A percentile compares a stretch with the other conserved stretches of the same genome.
Evolutionary conservation across 208 protist genomes (phyloP).

Genomic region (Lotmaria passim): DNA sequence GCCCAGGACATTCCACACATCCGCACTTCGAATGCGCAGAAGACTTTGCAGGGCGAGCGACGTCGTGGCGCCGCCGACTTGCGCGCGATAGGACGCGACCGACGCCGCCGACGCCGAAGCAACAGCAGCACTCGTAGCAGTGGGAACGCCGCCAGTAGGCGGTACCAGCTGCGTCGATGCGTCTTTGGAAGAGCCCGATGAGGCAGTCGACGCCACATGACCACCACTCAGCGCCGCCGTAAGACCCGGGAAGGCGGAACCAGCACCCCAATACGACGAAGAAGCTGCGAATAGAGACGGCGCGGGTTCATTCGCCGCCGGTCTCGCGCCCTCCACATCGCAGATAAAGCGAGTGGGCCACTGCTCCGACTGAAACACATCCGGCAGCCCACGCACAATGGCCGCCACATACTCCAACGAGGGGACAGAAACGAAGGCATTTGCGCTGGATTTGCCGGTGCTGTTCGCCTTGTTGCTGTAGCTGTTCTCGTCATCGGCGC

Average conservation of each 20-base stretch:
- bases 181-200: too few species aligned
- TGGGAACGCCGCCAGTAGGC: too few species aligned
- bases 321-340: neutral
- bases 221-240: too few species aligned
- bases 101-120: too few species aligned
- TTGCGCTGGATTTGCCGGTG: neutral
- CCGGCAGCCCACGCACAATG: constrained; percentile 30
- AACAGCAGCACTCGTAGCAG: neutral
- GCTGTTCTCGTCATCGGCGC: neutral
- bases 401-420: constrained; percentile 35
- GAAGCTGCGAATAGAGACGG: neutral
- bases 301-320: neutral
- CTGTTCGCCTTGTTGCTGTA: too few species aligned
- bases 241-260: too few species aligned
- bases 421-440: neutral
- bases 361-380: constrained; percentile 35
- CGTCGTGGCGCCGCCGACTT: constrained; percentile 26
- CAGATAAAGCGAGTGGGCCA: constrained; percentile 56
- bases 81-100: constrained; percentile 2
- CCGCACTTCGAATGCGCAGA: constrained; percentile 7
- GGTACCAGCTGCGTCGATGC: too few species aligned
- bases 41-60: constrained; percentile 32
- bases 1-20: constrained; percentile 33
- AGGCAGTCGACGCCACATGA: too few species aligned
- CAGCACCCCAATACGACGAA: too few species aligned